Conservation (phyloP, 768 basidiomycete species). For the Tephrocybe sp. region DNA sequence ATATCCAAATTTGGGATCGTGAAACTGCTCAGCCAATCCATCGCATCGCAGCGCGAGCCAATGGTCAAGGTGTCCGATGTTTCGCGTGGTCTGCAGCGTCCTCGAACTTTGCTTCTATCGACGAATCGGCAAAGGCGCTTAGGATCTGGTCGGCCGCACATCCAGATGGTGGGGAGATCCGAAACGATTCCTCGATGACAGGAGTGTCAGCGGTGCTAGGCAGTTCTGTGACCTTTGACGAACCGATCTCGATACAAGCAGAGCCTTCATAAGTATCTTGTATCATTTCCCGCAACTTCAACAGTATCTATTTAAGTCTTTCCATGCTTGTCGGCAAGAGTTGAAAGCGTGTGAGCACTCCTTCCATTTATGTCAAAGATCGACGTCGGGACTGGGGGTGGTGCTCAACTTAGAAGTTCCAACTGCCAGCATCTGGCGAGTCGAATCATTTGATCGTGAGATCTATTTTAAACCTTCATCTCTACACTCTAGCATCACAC, state of each 20-base stretch:
- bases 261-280: no score
- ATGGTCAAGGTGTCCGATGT: slow-evolving; percentile 11
- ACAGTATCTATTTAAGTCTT: no score
- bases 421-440: no score
- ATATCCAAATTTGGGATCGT: slow-evolving; percentile 11
- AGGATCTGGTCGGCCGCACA: slow-evolving; percentile 5
- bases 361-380: no score
- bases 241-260: not conserved
- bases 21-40: slow-evolving; percentile 1
- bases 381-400: no score
- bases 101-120: slow-evolving; percentile 4
- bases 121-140: slow-evolving; percentile 1
- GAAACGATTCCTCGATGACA: not conserved
- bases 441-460: no score
- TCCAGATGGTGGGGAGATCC: not conserved
- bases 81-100: slow-evolving; percentile 6
- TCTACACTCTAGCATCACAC: no score
- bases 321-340: no score
- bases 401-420: no score
- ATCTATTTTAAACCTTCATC: no score
- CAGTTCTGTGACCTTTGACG: not conserved
- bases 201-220: not conserved
- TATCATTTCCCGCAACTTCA: no score
- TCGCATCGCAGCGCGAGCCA: slow-evolving; percentile 3
- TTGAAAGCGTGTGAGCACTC: no score